Conservation (phyloP, 2,329 filamentous ascomycete species). For the Keithomyces neogunnii region DNA sequence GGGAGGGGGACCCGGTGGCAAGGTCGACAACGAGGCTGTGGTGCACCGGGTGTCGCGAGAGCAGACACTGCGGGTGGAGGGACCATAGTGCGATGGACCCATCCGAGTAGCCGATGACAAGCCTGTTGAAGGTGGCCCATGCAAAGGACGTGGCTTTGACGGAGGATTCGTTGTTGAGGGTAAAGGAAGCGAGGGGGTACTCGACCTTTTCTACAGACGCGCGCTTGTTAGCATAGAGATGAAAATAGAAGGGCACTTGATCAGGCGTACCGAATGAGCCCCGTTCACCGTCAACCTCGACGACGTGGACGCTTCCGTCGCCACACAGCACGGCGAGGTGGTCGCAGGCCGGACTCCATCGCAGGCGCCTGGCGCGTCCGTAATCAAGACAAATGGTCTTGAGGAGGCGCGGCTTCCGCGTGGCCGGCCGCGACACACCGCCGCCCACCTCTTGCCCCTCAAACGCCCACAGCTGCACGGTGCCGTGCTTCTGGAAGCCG, state of each 20-base stretch:
- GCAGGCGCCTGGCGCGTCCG: slow-evolving; percentile 40
- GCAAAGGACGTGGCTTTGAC: slow-evolving; percentile 43
- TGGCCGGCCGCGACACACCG: slow-evolving; percentile 26
- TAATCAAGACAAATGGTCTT: slow-evolving; percentile 40
- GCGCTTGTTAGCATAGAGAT: slow-evolving; percentile 13
- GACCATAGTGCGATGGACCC: slow-evolving; percentile 51
- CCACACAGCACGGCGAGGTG: slow-evolving; percentile 41
- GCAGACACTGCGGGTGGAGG: slow-evolving; percentile 36
- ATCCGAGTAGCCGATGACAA: slow-evolving; percentile 47
- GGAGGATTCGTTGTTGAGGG: slow-evolving; percentile 35
- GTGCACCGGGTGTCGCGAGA: slow-evolving; percentile 46
- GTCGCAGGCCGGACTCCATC: slow-evolving; percentile 34
- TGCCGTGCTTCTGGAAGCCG: slow-evolving; percentile 33
- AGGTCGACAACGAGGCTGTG: slow-evolving; percentile 46
- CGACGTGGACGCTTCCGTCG: slow-evolving; percentile 41
- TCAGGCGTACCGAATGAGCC: slow-evolving; percentile 31
- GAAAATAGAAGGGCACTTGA: background rate
- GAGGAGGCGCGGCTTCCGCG: slow-evolving; percentile 27
- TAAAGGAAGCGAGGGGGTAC: slow-evolving; percentile 34
- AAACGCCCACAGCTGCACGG: slow-evolving; percentile 46
- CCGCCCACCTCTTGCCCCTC: slow-evolving; percentile 18
- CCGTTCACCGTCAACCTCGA: slow-evolving; percentile 24
- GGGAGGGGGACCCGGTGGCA: slow-evolving; percentile 45
- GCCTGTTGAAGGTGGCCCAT: slow-evolving; percentile 47
- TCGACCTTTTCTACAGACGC: slow-evolving; percentile 33